Conservation (phyloP, 441 rosid species). For the Mallotus repandus region DNA sequence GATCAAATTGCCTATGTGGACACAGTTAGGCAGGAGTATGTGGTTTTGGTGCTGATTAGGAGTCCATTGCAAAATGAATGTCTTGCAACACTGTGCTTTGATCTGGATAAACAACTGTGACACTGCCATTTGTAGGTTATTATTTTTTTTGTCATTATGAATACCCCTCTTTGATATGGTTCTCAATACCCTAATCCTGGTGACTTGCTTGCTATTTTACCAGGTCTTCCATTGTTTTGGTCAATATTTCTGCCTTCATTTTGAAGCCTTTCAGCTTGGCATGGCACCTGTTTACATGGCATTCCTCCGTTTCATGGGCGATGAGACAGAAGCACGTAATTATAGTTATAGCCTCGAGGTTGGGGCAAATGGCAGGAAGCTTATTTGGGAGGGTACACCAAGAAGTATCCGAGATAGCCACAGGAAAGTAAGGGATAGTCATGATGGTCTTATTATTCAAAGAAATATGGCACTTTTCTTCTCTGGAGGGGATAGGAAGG, state of each 20-base stretch:
- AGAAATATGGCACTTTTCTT: slow-evolving; percentile 94
- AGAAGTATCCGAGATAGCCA: slow-evolving; percentile 87
- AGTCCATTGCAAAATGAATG: background rate
- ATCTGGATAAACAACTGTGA: too few species aligned
- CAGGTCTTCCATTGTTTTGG: slow-evolving; percentile 95
- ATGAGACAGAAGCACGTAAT: slow-evolving; percentile 81
- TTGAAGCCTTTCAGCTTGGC: slow-evolving; percentile 93
- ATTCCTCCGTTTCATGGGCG: slow-evolving; percentile 94
- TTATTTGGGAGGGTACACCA: slow-evolving; percentile 89
- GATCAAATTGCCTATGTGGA: background rate
- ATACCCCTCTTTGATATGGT: background rate
- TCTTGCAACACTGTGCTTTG: too few species aligned
- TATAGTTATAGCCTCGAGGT: slow-evolving; percentile 91
- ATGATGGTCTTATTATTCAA: slow-evolving; percentile 87
- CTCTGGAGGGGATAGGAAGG: slow-evolving; percentile 92
- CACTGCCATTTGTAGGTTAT: background rate
- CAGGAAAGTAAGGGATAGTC: slow-evolving; percentile 90
- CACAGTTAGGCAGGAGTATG: background rate
- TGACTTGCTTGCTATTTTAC: background rate
- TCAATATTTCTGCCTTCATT: slow-evolving; percentile 91
- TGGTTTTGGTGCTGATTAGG: background rate
- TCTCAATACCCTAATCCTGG: background rate
- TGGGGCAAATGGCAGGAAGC: slow-evolving; percentile 86
- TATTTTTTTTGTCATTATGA: too few species aligned
- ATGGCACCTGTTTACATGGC: slow-evolving; percentile 97